These are phyloP conservation scores for Erodium chrysanthum DNA, from an alignment of 441 rosid genomes.

Conservation along the genomic window DNA sequence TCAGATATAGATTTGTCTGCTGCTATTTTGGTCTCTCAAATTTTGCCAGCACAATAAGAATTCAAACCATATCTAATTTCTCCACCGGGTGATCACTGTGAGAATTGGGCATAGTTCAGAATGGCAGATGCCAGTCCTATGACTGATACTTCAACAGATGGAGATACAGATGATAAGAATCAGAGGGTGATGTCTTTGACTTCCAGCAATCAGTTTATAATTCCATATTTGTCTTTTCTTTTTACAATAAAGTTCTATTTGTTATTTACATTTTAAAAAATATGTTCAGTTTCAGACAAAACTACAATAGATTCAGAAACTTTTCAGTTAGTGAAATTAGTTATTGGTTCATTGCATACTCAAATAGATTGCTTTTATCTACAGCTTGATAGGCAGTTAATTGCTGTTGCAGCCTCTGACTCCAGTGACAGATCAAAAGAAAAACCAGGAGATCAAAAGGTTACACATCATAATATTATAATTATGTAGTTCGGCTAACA, in stretches of 20 bases:
- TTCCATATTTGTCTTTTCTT: neutral
- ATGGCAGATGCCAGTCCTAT: constrained; percentile 68
- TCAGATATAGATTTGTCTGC: constrained; percentile 32
- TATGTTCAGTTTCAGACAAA: neutral
- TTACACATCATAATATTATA: constrained; percentile 15
- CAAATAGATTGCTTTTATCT: constrained; percentile 19
- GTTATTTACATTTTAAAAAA: neutral
- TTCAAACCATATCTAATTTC: constrained; percentile 32
- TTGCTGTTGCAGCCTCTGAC: constrained; percentile 44
- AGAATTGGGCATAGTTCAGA: constrained; percentile 52
- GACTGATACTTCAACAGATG: constrained; percentile 70
- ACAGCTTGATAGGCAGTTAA: constrained; percentile 50
- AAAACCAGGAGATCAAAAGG: constrained; percentile 66
- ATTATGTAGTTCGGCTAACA: neutral
- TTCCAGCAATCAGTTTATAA: constrained; percentile 7
- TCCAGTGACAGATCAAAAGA: constrained; percentile 27
- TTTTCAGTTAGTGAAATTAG: neutral
- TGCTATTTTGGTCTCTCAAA: constrained; percentile 30
- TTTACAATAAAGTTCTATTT: neutral
- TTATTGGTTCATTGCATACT: constrained; percentile 3
- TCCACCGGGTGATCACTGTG: constrained; percentile 33
- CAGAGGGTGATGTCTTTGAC: constrained; percentile 44
- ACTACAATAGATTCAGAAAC: constrained; percentile 1
- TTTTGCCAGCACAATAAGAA: constrained; percentile 31
- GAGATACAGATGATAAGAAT: constrained; percentile 64